A percentile compares a stretch with the other conserved stretches of the same genome.
phyloP scores from a whole-genome alignment of 208 protist species.

The Acanthamoeba healyi region DNA sequence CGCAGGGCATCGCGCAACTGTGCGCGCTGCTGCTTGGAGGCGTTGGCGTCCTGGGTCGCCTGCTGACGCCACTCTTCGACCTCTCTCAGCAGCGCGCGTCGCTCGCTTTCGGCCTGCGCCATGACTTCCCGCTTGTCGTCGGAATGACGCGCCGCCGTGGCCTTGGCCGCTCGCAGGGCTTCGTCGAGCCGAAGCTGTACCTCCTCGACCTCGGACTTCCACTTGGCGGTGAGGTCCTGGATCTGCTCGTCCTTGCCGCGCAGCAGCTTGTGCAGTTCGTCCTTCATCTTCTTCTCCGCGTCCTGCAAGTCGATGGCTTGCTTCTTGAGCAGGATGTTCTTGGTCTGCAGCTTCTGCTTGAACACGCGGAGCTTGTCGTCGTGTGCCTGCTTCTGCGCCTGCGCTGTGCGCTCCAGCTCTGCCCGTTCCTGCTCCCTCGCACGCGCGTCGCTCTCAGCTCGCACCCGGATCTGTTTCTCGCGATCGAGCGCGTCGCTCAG shows the following conservation, averaged over 20 bases:
- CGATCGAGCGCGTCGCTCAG: neutral
- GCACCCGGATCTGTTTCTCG: neutral
- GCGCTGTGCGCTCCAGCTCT: neutral
- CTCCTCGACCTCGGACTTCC: neutral
- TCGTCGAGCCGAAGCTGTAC: neutral
- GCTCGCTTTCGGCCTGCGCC: neutral
- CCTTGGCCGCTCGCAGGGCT: neutral
- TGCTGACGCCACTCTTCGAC: neutral
- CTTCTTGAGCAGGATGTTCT: neutral
- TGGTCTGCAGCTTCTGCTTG: neutral
- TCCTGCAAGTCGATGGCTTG: neutral
- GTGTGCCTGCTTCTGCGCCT: neutral
- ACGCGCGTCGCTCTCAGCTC: neutral
- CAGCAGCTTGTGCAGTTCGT: neutral
- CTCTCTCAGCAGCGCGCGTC: neutral
- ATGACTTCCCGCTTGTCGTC: neutral
- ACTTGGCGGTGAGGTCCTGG: neutral
- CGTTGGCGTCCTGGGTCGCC: neutral
- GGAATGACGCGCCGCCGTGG: neutral
- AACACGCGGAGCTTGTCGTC: neutral
- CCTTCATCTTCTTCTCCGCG: neutral
- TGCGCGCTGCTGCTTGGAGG: neutral
- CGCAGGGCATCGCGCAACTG: neutral
- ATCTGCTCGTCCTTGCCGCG: conserved; percentile 39
- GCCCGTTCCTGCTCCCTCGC: no score